Evolutionary conservation across 2,329 filamentous ascomycete genomes (phyloP).

Genomic region (Alternaria gansuensis): DNA sequence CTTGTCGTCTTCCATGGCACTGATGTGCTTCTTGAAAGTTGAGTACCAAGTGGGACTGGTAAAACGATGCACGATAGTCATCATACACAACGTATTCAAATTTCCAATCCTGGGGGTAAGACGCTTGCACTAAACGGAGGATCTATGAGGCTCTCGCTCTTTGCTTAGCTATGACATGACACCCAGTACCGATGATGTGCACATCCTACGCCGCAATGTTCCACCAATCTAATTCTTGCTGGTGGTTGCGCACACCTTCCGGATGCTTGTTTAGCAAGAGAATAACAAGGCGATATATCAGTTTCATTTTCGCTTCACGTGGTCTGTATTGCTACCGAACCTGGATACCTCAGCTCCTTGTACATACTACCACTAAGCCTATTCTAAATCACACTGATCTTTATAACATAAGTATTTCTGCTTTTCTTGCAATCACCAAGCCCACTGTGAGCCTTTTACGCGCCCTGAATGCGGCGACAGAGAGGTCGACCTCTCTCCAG

Average conservation of each 20-base stretch:
- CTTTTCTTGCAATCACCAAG: neutral
- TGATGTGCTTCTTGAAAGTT: neutral
- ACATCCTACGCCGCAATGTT: no score
- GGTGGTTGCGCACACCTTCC: no score
- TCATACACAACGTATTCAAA: conserved; percentile 42
- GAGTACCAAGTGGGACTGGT: conserved; percentile 2
- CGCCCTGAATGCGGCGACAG: conserved; percentile 21
- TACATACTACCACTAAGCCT: neutral
- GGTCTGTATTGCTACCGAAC: neutral
- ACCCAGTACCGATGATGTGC: no score
- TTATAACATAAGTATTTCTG: conserved; percentile 5
- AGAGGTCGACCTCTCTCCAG: conserved; percentile 38
- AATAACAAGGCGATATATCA: conserved; percentile 8
- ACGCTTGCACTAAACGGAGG: conserved; percentile 43
- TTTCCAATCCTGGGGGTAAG: conserved; percentile 33
- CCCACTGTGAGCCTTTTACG: neutral
- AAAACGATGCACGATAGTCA: conserved; percentile 72
- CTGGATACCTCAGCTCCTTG: conserved; percentile 1
- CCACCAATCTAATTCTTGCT: no score
- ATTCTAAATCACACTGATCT: conserved; percentile 14
- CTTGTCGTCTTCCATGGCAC: neutral
- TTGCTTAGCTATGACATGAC: no score
- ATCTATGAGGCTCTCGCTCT: neutral
- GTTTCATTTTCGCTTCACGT: conserved; percentile 2
- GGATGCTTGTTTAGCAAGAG: no score